These are phyloP conservation scores for Arabis hirsuta DNA, from an alignment of 345 rosid species.

Conservation along the genomic window DNA sequence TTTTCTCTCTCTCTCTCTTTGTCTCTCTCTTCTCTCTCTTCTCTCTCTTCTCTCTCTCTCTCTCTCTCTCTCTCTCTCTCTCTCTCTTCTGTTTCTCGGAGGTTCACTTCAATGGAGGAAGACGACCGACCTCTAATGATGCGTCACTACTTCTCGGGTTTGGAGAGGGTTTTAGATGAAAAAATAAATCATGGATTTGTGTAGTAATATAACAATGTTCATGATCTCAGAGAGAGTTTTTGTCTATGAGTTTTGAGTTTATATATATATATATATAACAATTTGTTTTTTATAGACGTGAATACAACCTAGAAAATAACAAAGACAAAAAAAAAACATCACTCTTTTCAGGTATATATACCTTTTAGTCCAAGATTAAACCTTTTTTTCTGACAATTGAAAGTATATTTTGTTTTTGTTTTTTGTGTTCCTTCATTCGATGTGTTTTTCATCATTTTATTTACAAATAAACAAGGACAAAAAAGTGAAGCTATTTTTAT, in stretches of 20 bases:
- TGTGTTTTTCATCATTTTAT: conserved; percentile 13
- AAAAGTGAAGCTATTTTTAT: not conserved
- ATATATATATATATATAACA: too few species aligned
- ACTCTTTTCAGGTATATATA: not conserved
- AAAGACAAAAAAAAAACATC: conserved; percentile 4
- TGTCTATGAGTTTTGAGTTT: too few species aligned
- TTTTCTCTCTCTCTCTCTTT: conserved; percentile 1
- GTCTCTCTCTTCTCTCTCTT: not conserved
- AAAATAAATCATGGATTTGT: not conserved
- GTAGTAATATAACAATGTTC: not conserved
- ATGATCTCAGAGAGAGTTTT: conserved; percentile 6
- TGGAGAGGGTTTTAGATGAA: conserved; percentile 36
- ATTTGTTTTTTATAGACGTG: conserved; percentile 18
- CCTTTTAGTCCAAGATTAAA: not conserved
- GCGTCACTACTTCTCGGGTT: conserved; percentile 37
- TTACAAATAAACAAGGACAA: conserved; percentile 20
- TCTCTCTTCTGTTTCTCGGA: conserved; percentile 1
- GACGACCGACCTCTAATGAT: conserved; percentile 27
- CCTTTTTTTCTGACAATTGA: not conserved
- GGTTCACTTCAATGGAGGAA: conserved; percentile 39
- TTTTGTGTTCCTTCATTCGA: conserved; percentile 10
- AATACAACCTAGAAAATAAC: conserved; percentile 23
- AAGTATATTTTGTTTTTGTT: not conserved
- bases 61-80: not conserved
- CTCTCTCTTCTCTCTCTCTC: not conserved